phyloP scores from a whole-genome alignment of 1,284 basidiomycete genomes.

The Inonotus obliquus region DNA sequence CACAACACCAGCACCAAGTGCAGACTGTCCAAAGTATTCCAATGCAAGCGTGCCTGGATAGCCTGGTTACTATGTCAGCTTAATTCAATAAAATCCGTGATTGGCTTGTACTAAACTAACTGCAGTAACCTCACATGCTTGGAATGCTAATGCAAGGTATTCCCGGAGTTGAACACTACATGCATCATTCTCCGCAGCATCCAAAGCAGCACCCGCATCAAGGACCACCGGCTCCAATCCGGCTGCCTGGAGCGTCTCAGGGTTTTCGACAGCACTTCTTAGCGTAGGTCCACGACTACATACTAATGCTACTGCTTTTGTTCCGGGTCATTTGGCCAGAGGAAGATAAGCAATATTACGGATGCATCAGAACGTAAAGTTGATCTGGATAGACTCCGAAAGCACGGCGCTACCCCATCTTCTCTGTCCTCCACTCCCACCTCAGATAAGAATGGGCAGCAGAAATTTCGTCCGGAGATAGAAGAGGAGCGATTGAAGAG shows the following conservation, averaged over 20 bases:
- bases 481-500: slow-evolving; percentile 32
- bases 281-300: slow-evolving; percentile 49
- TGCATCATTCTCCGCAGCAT: slow-evolving; percentile 30
- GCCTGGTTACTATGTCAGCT: slow-evolving; percentile 38
- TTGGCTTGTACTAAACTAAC: slow-evolving; percentile 22
- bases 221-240: slow-evolving; percentile 45
- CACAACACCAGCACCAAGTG: slow-evolving; percentile 20
- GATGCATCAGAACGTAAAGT: slow-evolving; percentile 51
- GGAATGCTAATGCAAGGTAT: slow-evolving; percentile 24
- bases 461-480: slow-evolving; percentile 40
- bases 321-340: slow-evolving; percentile 36
- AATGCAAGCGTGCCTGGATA: slow-evolving; percentile 36
- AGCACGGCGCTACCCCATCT: slow-evolving; percentile 38
- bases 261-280: slow-evolving; percentile 61
- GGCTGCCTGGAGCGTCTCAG: slow-evolving; percentile 57
- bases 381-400: slow-evolving; percentile 48
- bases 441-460: slow-evolving; percentile 30
- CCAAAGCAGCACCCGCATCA: slow-evolving; percentile 31
- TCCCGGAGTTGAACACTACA: slow-evolving; percentile 29
- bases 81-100: background rate
- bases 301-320: slow-evolving; percentile 57
- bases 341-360: slow-evolving; percentile 47
- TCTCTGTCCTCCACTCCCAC: slow-evolving; percentile 29
- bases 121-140: slow-evolving; percentile 27
- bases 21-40: slow-evolving; percentile 44